A percentile compares a stretch with the other conserved stretches of the same genome.
Conservation (phyloP, 1,284 basidiomycete genomes). For the Naganishia sp. region DNA sequence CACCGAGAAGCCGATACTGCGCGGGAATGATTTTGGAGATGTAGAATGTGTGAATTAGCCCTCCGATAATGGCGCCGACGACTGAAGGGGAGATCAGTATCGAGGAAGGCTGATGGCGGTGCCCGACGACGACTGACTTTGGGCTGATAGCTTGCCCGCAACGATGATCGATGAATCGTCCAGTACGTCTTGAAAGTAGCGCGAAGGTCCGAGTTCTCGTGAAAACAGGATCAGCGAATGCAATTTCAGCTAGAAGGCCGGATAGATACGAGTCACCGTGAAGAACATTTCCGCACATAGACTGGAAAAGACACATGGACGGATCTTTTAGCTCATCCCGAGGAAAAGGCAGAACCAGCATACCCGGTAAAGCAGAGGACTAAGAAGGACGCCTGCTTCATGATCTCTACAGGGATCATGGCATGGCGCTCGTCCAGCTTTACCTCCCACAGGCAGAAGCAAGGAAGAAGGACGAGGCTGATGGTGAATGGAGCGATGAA, state of each 20-base stretch:
- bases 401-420: constrained; percentile 15
- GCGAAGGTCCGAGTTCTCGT: constrained; percentile 14
- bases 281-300: constrained; percentile 18
- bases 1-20: constrained; percentile 11
- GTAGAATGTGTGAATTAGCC: constrained; percentile 12
- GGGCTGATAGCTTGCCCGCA: constrained; percentile 10
- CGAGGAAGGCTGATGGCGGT: background rate
- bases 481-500: constrained; percentile 11
- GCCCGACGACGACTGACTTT: background rate
- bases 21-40: background rate
- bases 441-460: constrained; percentile 11
- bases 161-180: constrained; percentile 15
- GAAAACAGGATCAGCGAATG: no score
- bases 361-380: constrained; percentile 12
- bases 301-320: background rate
- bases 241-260: no score
- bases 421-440: constrained; percentile 1
- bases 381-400: constrained; percentile 16
- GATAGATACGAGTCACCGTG: constrained; percentile 8
- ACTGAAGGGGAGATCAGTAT: background rate
- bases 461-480: background rate
- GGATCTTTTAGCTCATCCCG: background rate
- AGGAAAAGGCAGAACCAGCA: background rate
- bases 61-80: constrained; percentile 8
- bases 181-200: constrained; percentile 13